phyloP scores from a whole-genome alignment of 1,139 yeast genomes.

The Debaryomyces fabryi region DNA sequence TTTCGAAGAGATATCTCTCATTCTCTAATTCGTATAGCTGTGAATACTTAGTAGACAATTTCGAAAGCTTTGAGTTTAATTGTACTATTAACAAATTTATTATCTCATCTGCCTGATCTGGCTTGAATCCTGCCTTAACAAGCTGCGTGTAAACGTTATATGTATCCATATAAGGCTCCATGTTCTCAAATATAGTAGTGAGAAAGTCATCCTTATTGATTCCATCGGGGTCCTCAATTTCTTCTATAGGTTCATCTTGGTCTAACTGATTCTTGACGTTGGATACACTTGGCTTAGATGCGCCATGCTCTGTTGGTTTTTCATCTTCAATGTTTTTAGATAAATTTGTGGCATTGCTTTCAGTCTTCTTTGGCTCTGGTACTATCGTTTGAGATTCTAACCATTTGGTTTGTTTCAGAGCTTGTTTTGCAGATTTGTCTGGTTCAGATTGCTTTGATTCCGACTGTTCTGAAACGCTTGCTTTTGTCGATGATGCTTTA shows the following conservation, averaged over 20 bases:
- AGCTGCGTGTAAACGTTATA: constrained; percentile 47
- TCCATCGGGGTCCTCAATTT: constrained; percentile 11
- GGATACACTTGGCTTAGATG: not conserved
- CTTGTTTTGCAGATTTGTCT: not conserved
- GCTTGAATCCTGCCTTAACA: constrained; percentile 51
- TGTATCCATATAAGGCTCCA: constrained; percentile 57
- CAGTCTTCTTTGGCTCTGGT: not conserved
- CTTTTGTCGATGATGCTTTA: not conserved
- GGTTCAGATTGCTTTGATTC: not conserved
- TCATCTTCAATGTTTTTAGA: not conserved
- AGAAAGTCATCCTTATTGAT: constrained; percentile 22
- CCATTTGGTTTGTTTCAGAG: not conserved
- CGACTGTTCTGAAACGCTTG: not conserved
- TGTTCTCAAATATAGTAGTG: constrained; percentile 41
- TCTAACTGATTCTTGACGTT: not conserved
- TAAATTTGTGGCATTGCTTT: not conserved
- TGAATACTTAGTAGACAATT: constrained; percentile 60
- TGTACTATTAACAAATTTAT: constrained; percentile 52
- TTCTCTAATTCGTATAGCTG: constrained; percentile 78
- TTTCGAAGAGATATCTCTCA: constrained; percentile 85
- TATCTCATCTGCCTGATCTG: constrained; percentile 55
- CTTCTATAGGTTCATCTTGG: not conserved
- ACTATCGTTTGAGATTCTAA: not conserved
- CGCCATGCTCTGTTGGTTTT: not conserved
- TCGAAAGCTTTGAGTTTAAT: constrained; percentile 56